These are phyloP conservation scores for Incumbomyces delicatus DNA, from an alignment of 2,329 filamentous ascomycete species.

Conservation along the genomic window DNA sequence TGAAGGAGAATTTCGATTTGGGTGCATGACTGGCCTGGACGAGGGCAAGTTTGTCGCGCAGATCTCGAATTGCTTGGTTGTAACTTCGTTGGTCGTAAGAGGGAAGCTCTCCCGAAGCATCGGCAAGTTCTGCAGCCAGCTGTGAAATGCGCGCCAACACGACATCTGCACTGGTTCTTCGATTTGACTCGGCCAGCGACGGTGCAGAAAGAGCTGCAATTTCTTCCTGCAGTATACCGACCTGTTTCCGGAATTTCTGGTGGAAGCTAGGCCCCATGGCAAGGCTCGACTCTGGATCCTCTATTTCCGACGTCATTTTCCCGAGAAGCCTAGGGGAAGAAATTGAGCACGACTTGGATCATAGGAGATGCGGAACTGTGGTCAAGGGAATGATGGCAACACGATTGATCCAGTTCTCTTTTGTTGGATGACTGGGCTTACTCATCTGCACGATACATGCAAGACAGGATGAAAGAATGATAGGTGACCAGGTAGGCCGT, in stretches of 20 bases:
- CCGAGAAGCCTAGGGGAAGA: too few relatives aligned
- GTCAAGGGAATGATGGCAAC: too few relatives aligned
- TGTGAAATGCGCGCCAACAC: constrained; percentile 69
- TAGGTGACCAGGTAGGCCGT: too few relatives aligned
- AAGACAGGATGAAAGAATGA: too few relatives aligned
- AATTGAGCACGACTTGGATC: too few relatives aligned
- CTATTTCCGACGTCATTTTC: too few relatives aligned
- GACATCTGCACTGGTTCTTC: constrained; percentile 69
- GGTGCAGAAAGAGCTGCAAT: constrained; percentile 59
- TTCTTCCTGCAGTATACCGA: constrained; percentile 57
- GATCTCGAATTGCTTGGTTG: constrained; percentile 68
- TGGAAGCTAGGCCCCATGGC: background rate
- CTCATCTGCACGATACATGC: too few relatives aligned
- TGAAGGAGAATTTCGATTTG: constrained; percentile 78
- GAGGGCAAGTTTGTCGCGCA: constrained; percentile 68
- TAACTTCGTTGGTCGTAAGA: constrained; percentile 86
- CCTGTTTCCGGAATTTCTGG: constrained; percentile 3
- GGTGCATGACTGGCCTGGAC: constrained; percentile 59
- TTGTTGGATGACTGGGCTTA: too few relatives aligned
- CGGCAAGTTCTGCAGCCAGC: constrained; percentile 74
- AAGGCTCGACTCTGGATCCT: too few relatives aligned
- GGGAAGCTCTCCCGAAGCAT: constrained; percentile 71
- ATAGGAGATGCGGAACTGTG: too few relatives aligned
- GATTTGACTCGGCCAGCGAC: constrained; percentile 59
- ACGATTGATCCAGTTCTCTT: too few relatives aligned